Evolutionary conservation across 306 rosid species (phyloP), one percentile per base, ranked within the genome.

Genomic region (Inga oerstediana): DNA sequence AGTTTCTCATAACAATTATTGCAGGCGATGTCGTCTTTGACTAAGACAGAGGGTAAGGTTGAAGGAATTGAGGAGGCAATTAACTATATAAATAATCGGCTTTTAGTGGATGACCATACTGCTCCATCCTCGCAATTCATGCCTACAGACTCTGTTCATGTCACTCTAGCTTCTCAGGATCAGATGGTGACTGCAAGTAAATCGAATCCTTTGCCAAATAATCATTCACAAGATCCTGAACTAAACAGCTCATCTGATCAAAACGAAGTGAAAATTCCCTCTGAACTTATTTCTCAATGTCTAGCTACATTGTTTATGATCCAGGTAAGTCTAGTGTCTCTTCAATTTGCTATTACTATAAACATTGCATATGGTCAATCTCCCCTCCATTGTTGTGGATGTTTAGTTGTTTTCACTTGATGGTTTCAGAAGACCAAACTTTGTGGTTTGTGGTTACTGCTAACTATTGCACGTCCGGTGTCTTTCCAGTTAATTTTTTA

Each of bases 221-320:
- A 86, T 79, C 84, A 81, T 74, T 80, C 74, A 59, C 89, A 78
- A 45, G 92, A 90, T 83, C 83, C 93, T 24, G 88, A 85, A 78
- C 88, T 81, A 73, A 84, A 87, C 69, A 71, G 83, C 59, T 73
- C 84, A 64, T 74, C 90, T 58, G 88, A 90, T 79, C 93, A 84
- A 88, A 89, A 83, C 44, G 96, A 91, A 82, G 84, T 84, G 70
- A 87, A 90, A 87, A 69, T 92, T 84, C 98, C 95, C 82, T 89
- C 96, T 30, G 96, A 95, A 74, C 96, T 93, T 56, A 92, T 93
- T 76, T 89, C 93, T 84, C 92, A 88, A 79, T 93, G 98, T 89
- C 90, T 93, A 39, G 95, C 98, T 27, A 92, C 96, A 61, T 84
- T 92, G 84, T 86, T 93, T 86, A 89, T 91, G 97, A 92, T 93